These are phyloP conservation scores for Boechera divaricarpa DNA, from an alignment of 345 rosid genomes.

Conservation along the genomic window DNA sequence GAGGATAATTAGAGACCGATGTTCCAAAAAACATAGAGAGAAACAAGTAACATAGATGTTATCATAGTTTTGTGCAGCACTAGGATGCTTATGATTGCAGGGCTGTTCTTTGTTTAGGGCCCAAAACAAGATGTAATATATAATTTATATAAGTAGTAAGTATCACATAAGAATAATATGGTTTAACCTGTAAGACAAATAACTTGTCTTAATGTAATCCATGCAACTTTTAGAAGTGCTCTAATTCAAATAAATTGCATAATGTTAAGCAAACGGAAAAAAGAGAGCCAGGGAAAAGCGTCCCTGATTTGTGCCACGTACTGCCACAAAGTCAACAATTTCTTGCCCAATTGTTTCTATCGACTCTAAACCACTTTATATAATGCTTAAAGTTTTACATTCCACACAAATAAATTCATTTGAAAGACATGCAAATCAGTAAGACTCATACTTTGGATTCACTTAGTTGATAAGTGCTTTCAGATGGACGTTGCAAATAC, in stretches of 20 bases:
- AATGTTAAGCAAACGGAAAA: conserved; percentile 2
- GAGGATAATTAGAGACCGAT: conserved; percentile 37
- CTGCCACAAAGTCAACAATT: conserved; percentile 4
- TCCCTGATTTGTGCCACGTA: neutral
- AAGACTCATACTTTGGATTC: conserved; percentile 21
- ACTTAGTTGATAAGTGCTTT: conserved; percentile 1
- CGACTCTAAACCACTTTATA: conserved; percentile 22
- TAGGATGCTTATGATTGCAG: conserved; percentile 9
- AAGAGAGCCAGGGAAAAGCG: neutral
- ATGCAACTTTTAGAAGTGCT: conserved; percentile 11
- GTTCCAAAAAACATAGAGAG: neutral
- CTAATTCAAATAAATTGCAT: neutral
- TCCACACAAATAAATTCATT: neutral
- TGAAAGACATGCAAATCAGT: conserved; percentile 3
- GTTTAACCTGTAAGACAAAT: conserved; percentile 10
- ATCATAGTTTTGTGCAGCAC: conserved; percentile 17
- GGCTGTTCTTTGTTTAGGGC: conserved; percentile 11
- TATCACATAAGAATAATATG: neutral
- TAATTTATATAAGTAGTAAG: conserved; percentile 8
- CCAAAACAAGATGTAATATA: conserved; percentile 12
- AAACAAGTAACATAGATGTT: neutral
- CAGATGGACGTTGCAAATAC: neutral
- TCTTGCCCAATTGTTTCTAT: neutral
- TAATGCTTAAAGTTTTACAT: neutral
- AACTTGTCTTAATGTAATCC: neutral